Base-by-base conservation (phyloP, 2,329 filamentous ascomycete species). In the Aspergillus arachidicola region DNA sequence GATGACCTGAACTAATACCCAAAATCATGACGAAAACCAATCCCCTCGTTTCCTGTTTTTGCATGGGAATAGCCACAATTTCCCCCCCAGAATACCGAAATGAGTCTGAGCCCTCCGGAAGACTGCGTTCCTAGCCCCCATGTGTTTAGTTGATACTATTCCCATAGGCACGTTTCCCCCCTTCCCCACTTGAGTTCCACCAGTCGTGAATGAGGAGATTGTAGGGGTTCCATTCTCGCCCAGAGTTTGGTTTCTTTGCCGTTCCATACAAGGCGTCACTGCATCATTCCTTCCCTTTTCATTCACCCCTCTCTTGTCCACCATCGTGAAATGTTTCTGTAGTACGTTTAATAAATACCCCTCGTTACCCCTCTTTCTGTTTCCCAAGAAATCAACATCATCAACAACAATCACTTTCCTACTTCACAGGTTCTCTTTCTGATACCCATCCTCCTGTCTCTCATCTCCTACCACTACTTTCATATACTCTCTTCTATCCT, bases 281-380 rank as follows among this genome's bases (percentile, higher is more conserved):
- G 51, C 51, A 38, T 55, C 51, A 48, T 48, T 50, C 51, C 51
- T 63, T 57, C 50, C n/a, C 45, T 30, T 57, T 51, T 28, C 57
- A 26, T 54, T 62, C 51, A 45, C 55, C 46, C 50, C 50, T 54
- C 21, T 57, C 59, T 36, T 43, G 41, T 50, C 38, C 14, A 50
- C 30, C 10, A 16, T 23, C 43, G 19, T 23, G 3, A 46, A 26
- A 28, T 26, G 23, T 66, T 59, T 6, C 34, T 10, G 30, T 56
- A 58, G 61, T 63, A 62, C 65, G 66, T 68, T 28, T 28, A 28
- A 28, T 28, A 28, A 28, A 46, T 62, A 65, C 65, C 61, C 63
- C 65, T 67, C 61, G 59, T 62, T 57, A 58, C 57, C 59, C 60
- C 56, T 62, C 54, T 19, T 57, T 55, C 34, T 7, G 38, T 38